These are phyloP conservation scores for Paecilomyces sp. DNA, from an alignment of 2,329 filamentous ascomycete species.

Conservation along the genomic window DNA sequence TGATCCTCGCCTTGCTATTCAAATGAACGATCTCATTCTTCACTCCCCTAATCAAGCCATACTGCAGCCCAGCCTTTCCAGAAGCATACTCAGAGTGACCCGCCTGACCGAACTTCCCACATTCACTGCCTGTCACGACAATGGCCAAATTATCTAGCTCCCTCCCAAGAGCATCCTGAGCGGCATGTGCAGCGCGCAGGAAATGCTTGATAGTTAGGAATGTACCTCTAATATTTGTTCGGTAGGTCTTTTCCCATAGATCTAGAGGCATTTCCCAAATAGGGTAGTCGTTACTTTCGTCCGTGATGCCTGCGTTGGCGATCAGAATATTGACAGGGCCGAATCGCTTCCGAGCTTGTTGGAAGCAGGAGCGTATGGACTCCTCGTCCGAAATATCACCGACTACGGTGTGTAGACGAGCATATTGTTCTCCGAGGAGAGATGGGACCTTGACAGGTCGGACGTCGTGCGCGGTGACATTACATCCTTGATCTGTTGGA, in stretches of 20 bases:
- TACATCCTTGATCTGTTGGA: constrained; percentile 44
- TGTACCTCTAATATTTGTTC: constrained; percentile 45
- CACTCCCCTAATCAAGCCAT: constrained; percentile 45
- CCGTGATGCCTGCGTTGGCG: constrained; percentile 47
- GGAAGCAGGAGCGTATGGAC: constrained; percentile 36
- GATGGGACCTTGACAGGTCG: constrained; percentile 26
- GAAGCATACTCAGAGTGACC: constrained; percentile 46
- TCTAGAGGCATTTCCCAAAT: constrained; percentile 48
- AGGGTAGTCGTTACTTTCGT: constrained; percentile 41
- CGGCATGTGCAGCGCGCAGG: constrained; percentile 34
- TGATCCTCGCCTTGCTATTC: constrained; percentile 45
- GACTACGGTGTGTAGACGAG: constrained; percentile 33
- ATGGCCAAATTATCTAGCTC: constrained; percentile 46
- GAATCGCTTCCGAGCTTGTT: constrained; percentile 36
- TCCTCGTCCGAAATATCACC: constrained; percentile 45
- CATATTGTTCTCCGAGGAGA: constrained; percentile 18
- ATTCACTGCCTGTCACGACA: constrained; percentile 48
- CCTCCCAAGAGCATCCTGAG: constrained; percentile 29
- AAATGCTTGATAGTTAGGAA: constrained; percentile 53
- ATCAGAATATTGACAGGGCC: constrained; percentile 48
- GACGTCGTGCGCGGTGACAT: constrained; percentile 48
- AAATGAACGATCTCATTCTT: constrained; percentile 50
- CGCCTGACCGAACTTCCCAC: constrained; percentile 44
- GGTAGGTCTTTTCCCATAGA: constrained; percentile 47
- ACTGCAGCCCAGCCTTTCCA: constrained; percentile 46